These are phyloP conservation scores for Parastagonospora avenae DNA, from an alignment of 2,329 filamentous ascomycete species.

Conservation along the genomic window DNA sequence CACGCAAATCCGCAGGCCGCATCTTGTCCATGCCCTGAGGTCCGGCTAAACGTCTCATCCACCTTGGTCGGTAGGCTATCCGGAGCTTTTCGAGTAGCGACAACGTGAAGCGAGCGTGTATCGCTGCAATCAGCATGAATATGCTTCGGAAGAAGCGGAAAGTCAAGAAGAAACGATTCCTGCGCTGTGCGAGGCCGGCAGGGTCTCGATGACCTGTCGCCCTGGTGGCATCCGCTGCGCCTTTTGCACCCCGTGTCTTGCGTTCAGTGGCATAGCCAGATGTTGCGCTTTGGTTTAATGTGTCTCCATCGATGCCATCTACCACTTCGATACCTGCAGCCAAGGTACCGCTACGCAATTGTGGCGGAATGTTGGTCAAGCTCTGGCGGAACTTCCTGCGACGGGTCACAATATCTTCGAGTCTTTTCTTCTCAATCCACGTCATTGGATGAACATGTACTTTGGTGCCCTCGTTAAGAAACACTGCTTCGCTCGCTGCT, in stretches of 20 bases:
- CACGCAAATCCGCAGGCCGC: constrained; percentile 5
- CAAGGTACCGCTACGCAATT: constrained; percentile 50
- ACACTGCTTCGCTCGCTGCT: constrained; percentile 93
- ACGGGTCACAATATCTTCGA: constrained; percentile 72
- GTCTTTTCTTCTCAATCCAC: constrained; percentile 88
- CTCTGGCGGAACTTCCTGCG: constrained; percentile 47
- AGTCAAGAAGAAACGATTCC: constrained; percentile 77
- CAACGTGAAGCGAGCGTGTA: constrained; percentile 61
- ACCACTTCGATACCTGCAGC: constrained; percentile 39
- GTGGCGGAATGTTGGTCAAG: constrained; percentile 46
- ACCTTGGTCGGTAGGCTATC: constrained; percentile 66
- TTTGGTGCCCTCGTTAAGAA: constrained; percentile 83
- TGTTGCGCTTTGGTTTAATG: constrained; percentile 24
- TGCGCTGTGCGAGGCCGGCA: constrained; percentile 78
- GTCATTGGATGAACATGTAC: constrained; percentile 78
- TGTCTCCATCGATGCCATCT: constrained; percentile 45
- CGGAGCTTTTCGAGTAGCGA: constrained; percentile 64
- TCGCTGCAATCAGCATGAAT: constrained; percentile 65
- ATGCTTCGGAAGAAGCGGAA: constrained; percentile 79
- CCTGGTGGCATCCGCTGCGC: constrained; percentile 26
- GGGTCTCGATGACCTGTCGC: constrained; percentile 59
- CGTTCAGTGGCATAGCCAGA: constrained; percentile 71
- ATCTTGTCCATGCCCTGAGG: constrained; percentile 38
- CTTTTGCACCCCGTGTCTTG: constrained; percentile 56
- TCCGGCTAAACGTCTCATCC: constrained; percentile 62